Percentiles rank a stretch among this genome's conserved stretches.
Evolutionary conservation across 2,329 filamentous ascomycete species (phyloP).

Genomic region (Trichoderma gracile): DNA sequence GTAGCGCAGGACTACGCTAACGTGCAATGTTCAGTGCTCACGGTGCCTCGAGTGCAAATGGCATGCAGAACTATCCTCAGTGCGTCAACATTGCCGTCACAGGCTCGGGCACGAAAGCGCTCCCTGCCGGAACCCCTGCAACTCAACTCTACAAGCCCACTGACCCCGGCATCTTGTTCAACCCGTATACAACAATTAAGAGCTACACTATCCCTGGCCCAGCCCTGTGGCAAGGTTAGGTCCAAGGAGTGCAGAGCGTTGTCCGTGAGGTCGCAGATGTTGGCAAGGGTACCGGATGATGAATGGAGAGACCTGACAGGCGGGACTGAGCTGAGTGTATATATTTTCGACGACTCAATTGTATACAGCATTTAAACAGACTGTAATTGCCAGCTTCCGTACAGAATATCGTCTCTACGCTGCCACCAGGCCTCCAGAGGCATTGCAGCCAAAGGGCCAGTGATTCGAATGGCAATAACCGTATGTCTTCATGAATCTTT

Average conservation of each 20-base stretch:
- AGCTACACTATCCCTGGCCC: constrained; percentile 41
- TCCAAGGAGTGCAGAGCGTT: background rate
- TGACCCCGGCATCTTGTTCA: constrained; percentile 42
- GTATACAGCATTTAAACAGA: background rate
- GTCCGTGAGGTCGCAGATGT: background rate
- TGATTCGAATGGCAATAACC: too few relatives aligned
- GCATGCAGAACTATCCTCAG: constrained; percentile 55
- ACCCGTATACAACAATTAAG: constrained; percentile 36
- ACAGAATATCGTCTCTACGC: background rate
- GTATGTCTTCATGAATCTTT: too few relatives aligned
- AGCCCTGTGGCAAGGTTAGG: constrained; percentile 27
- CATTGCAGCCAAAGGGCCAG: too few relatives aligned
- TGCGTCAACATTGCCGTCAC: constrained; percentile 53
- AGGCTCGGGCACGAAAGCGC: constrained; percentile 40
- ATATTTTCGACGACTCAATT: background rate
- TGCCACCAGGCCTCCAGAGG: background rate
- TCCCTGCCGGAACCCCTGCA: constrained; percentile 39
- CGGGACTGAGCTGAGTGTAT: background rate
- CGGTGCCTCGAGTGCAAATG: constrained; percentile 44
- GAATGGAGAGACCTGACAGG: background rate
- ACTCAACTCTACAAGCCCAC: constrained; percentile 41
- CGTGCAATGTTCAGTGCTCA: constrained; percentile 39
- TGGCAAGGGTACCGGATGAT: background rate
- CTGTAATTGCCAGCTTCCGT: background rate
- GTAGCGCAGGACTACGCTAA: background rate